phyloP scores from a whole-genome alignment of 768 basidiomycete species.

The Pulveroboletus ravenelii region DNA sequence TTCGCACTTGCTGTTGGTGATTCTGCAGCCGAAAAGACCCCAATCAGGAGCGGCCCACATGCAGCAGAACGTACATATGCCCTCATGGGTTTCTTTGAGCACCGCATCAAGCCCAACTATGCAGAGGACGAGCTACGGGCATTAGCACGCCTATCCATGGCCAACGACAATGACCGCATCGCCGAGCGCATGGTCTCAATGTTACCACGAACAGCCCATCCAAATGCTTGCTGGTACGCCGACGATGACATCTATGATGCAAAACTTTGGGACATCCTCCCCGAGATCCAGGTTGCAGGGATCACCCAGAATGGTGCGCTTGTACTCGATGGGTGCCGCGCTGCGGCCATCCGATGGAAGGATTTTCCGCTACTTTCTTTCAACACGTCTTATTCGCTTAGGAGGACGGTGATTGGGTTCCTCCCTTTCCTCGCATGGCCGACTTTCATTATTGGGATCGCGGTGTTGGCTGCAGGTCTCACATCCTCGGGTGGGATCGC shows the following conservation, averaged over 20 bases:
- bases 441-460: constrained; percentile 2
- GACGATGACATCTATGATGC: constrained; percentile 14
- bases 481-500: background rate
- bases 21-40: background rate
- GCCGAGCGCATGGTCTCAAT: constrained; percentile 21
- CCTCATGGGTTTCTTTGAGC: constrained; percentile 18
- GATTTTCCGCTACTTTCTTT: constrained; percentile 15
- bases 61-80: constrained; percentile 6
- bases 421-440: constrained; percentile 11
- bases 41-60: background rate
- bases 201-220: constrained; percentile 2
- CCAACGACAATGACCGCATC: constrained; percentile 21
- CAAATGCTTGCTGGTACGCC: constrained; percentile 14
- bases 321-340: constrained; percentile 16
- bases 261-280: constrained; percentile 17
- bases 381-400: constrained; percentile 5
- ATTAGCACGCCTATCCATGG: constrained; percentile 19
- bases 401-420: constrained; percentile 1
- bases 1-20: too few species aligned
- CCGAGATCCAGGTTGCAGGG: constrained; percentile 18
- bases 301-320: constrained; percentile 14
- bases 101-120: constrained; percentile 13
- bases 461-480: background rate
- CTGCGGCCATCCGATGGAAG: constrained; percentile 20
- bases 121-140: constrained; percentile 13